These are phyloP conservation scores for Allium fistulosum DNA, from an alignment of 106 monocot genomes.

Conservation along the genomic window DNA sequence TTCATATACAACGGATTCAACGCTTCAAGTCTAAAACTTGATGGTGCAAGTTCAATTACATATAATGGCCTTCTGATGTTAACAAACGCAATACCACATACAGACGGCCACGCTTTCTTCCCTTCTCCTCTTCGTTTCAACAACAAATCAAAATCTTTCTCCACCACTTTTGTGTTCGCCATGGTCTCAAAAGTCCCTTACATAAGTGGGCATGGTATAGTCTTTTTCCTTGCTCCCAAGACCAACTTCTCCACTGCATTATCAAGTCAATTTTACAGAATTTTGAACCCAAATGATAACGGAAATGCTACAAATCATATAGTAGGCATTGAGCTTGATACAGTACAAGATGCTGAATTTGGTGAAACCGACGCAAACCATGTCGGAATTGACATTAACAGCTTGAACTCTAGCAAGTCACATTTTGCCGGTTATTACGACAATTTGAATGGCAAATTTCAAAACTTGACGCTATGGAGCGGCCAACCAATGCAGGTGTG, in stretches of 20 bases:
- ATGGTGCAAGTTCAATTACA: conserved; percentile 5
- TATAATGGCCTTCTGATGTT: conserved; percentile 15
- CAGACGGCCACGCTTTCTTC: conserved; percentile 21
- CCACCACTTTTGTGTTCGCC: conserved; percentile 11
- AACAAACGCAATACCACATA: conserved; percentile 15
- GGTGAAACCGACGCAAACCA: not conserved
- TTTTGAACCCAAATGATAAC: conserved; percentile 10
- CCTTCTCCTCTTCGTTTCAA: conserved; percentile 8
- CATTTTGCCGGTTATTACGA: conserved; percentile 8
- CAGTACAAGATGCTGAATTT: conserved; percentile 1
- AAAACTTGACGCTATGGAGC: conserved; percentile 5
- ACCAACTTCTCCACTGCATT: not conserved
- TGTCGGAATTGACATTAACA: not conserved
- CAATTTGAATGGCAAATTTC: not conserved
- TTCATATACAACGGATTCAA: conserved; percentile 25
- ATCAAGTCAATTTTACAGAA: conserved; percentile 12
- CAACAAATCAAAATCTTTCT: conserved; percentile 5
- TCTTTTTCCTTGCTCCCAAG: conserved; percentile 9
- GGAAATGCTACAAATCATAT: conserved; percentile 11
- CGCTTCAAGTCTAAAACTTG: conserved; percentile 3
- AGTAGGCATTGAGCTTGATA: conserved; percentile 12
- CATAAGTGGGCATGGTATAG: conserved; percentile 17
- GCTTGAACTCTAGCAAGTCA: not conserved
- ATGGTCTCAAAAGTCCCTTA: conserved; percentile 7
- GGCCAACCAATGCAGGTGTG: conserved; percentile 14